phyloP scores from a whole-genome alignment of 2,329 filamentous ascomycete species.

The Cyclaneusma minus region DNA sequence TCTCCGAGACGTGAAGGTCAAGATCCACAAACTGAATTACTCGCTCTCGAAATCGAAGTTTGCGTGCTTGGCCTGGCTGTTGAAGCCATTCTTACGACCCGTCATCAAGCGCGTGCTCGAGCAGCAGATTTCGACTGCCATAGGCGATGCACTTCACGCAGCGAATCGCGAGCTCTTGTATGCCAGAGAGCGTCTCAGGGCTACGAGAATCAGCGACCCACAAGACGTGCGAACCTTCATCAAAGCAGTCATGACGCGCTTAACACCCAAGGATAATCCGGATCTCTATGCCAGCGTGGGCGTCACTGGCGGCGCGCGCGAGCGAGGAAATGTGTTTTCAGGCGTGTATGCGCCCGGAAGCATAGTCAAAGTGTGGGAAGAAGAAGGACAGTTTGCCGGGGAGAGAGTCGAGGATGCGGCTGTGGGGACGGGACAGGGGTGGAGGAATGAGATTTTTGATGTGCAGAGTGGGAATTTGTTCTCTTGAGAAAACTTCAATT shows the following conservation, averaged over 20 bases:
- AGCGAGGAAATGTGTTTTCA: slow-evolving; percentile 52
- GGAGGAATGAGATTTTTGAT: slow-evolving; percentile 76
- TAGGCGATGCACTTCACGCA: slow-evolving; percentile 53
- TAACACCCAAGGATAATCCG: slow-evolving; percentile 57
- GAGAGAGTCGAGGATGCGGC: slow-evolving; percentile 56
- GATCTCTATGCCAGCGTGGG: slow-evolving; percentile 64
- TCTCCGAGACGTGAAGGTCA: slow-evolving; percentile 59
- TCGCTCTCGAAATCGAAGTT: slow-evolving; percentile 60
- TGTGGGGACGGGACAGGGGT: slow-evolving; percentile 43
- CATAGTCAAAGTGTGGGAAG: slow-evolving; percentile 77
- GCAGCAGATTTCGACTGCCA: slow-evolving; percentile 55
- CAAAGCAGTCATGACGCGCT: slow-evolving; percentile 62
- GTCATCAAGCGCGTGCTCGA: slow-evolving; percentile 69
- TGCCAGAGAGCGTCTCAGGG: slow-evolving; percentile 72
- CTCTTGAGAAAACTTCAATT: too few species aligned
- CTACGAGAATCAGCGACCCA: slow-evolving; percentile 69
- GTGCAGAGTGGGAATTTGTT: slow-evolving; percentile 20
- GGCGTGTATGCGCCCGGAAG: slow-evolving; percentile 82
- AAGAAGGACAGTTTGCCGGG: slow-evolving; percentile 53
- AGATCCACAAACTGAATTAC: slow-evolving; percentile 79
- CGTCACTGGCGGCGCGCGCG: slow-evolving; percentile 37
- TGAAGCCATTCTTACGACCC: slow-evolving; percentile 72
- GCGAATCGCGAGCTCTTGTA: slow-evolving; percentile 78
- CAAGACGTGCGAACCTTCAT: slow-evolving; percentile 69
- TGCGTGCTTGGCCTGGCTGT: slow-evolving; percentile 62